These are phyloP conservation scores for Dendrobium huoshanense DNA, from an alignment of 106 monocot genomes.

Conservation along the genomic window DNA sequence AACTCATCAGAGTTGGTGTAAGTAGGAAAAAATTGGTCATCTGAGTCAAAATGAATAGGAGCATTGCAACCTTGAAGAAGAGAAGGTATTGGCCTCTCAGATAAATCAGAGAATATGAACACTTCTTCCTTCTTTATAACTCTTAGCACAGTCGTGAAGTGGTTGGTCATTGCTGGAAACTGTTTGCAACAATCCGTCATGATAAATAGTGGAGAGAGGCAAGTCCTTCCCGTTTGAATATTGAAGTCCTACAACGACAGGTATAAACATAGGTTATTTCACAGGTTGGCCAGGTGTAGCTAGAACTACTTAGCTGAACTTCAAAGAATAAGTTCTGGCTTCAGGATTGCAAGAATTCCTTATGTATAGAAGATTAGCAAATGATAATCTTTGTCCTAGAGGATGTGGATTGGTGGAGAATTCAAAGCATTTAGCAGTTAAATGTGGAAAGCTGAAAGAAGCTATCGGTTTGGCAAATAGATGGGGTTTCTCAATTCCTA, in stretches of 20 bases:
- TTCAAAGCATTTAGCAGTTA: too few relatives aligned
- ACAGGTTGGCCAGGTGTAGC: conserved; percentile 79
- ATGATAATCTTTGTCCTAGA: too few relatives aligned
- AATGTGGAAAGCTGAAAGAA: too few relatives aligned
- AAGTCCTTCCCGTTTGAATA: conserved; percentile 76
- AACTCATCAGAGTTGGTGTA: conserved; percentile 94
- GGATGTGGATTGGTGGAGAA: too few relatives aligned
- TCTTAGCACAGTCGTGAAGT: conserved; percentile 54
- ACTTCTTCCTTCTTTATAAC: conserved; percentile 95
- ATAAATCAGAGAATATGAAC: conserved; percentile 69
- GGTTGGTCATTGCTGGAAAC: conserved; percentile 36
- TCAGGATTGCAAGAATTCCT: conserved; percentile 42
- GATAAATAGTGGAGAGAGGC: conserved; percentile 65
- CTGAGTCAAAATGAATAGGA: conserved; percentile 89
- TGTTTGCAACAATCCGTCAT: conserved; percentile 54
- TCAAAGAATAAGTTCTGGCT: conserved; percentile 59
- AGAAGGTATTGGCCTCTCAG: conserved; percentile 80
- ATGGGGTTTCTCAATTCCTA: too few relatives aligned
- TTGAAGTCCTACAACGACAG: conserved; percentile 76
- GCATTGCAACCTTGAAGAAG: conserved; percentile 81
- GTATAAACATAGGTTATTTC: conserved; percentile 95
- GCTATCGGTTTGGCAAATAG: too few relatives aligned
- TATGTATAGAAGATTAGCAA: too few relatives aligned
- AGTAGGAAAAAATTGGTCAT: conserved; percentile 93
- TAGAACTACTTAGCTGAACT: conserved; percentile 95